Evolutionary conservation across 768 basidiomycete genomes (phyloP).

Genomic region (Saitozyma podzolica): DNA sequence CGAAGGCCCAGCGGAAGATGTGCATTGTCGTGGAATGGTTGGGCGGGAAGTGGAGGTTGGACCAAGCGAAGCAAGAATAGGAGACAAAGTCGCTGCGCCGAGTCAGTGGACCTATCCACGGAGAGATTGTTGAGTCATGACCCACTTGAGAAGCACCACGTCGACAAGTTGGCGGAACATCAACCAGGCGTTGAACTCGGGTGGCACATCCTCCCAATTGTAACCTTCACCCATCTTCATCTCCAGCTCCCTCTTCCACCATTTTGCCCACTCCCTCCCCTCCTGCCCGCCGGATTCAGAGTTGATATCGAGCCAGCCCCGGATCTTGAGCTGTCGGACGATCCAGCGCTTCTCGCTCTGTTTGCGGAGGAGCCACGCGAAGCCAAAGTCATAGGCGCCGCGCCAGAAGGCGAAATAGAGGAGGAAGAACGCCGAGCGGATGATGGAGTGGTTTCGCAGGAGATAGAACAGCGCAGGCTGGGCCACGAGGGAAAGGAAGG

Average conservation of each 20-base stretch:
- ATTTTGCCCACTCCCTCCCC: constrained; percentile 62
- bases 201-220: constrained; percentile 84
- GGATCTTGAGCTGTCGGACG: constrained; percentile 70
- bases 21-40: constrained; percentile 73
- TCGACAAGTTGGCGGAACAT: constrained; percentile 95
- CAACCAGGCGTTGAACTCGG: constrained; percentile 96
- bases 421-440: constrained; percentile 69
- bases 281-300: constrained; percentile 31
- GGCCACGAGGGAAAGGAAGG: constrained; percentile 71
- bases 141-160: constrained; percentile 90
- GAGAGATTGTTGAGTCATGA: constrained; percentile 20
- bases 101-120: constrained; percentile 1
- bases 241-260: constrained; percentile 82
- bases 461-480: constrained; percentile 72
- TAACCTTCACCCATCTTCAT: constrained; percentile 96
- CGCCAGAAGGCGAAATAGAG: constrained; percentile 93
- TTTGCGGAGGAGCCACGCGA: constrained; percentile 90
- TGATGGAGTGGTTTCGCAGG: constrained; percentile 56
- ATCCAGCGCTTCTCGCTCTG: constrained; percentile 97
- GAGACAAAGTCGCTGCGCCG: constrained; percentile 79
- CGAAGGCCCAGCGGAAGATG: constrained; percentile 83
- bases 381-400: constrained; percentile 82
- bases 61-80: constrained; percentile 92
- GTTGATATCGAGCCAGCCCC: constrained; percentile 80
- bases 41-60: constrained; percentile 82